These are phyloP conservation scores for Plasmopara viticola DNA, from an alignment of 352 stramenopile species.

Conservation along the genomic window DNA sequence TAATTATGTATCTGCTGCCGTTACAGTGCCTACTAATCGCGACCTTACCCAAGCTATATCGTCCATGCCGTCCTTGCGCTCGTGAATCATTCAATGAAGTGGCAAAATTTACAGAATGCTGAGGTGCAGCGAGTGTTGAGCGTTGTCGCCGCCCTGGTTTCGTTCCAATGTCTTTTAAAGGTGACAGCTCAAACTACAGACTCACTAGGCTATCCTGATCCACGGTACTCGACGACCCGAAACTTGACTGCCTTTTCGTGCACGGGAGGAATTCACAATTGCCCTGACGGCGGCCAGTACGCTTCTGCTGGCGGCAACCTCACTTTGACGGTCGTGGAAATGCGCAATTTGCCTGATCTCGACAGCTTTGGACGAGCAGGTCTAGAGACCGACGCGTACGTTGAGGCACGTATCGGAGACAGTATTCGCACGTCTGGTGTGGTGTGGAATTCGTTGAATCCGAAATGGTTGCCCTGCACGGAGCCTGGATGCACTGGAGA, in stretches of 20 bases:
- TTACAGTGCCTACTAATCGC: slow-evolving; percentile 8
- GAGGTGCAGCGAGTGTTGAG: slow-evolving; percentile 2
- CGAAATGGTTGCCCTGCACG: slow-evolving; percentile 57
- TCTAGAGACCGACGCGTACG: slow-evolving; percentile 68
- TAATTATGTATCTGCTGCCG: slow-evolving; percentile 5
- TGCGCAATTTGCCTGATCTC: slow-evolving; percentile 79
- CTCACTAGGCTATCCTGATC: slow-evolving; percentile 58
- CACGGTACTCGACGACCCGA: slow-evolving; percentile 47
- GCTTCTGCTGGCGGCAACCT: slow-evolving; percentile 78
- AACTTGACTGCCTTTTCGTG: slow-evolving; percentile 64
- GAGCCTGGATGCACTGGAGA: slow-evolving; percentile 35
- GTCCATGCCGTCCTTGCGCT: slow-evolving; percentile 18
- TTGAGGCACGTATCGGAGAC: slow-evolving; percentile 67
- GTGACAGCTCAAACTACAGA: slow-evolving; percentile 42
- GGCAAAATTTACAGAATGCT: slow-evolving; percentile 12
- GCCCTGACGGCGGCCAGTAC: slow-evolving; percentile 66
- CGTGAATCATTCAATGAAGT: slow-evolving; percentile 20
- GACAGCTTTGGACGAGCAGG: slow-evolving; percentile 67
- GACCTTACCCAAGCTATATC: slow-evolving; percentile 10
- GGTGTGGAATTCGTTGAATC: slow-evolving; percentile 71
- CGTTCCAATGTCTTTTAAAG: slow-evolving; percentile 1
- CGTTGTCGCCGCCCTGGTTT: slow-evolving; percentile 5
- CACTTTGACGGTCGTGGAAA: slow-evolving; percentile 77
- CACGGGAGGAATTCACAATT: slow-evolving; percentile 53
- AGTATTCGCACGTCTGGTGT: slow-evolving; percentile 52